Conservation (phyloP, 129 eudicot genomes). For the Flaveria robusta region DNA sequence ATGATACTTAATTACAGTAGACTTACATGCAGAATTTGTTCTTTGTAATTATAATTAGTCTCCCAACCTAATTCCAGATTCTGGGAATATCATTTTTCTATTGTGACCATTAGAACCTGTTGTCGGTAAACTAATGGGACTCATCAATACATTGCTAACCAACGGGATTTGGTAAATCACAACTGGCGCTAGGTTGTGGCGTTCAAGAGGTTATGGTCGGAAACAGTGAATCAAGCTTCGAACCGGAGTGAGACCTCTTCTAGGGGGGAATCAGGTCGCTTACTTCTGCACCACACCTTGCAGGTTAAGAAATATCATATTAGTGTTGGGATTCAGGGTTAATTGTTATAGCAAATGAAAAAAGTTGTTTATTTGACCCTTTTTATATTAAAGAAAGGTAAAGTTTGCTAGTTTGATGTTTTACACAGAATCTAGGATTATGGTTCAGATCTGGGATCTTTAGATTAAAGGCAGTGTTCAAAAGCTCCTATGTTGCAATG, state of each 20-base stretch:
- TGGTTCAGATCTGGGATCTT: slow-evolving; percentile 14
- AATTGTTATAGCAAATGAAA: slow-evolving; percentile 11
- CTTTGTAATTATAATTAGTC: background rate
- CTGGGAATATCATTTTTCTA: background rate
- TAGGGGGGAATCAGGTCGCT: no score
- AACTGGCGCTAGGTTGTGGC: background rate
- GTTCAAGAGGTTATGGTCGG: background rate
- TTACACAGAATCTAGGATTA: background rate
- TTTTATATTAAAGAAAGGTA: slow-evolving; percentile 27
- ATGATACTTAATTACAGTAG: slow-evolving; percentile 6
- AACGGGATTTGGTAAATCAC: background rate
- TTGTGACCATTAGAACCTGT: background rate
- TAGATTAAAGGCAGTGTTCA: slow-evolving; percentile 5
- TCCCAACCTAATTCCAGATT: slow-evolving; percentile 3
- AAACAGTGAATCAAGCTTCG: no score
- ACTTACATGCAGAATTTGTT: background rate
- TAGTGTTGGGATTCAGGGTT: slow-evolving; percentile 13
- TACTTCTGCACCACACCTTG: no score
- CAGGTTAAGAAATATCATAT: background rate
- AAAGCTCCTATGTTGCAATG: slow-evolving; percentile 2
- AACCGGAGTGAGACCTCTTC: no score
- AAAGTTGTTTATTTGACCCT: slow-evolving; percentile 24
- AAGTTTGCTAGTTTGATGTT: slow-evolving; percentile 27
- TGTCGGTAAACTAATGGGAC: background rate
- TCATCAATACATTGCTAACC: background rate